Evolutionary conservation across 2,329 filamentous ascomycete genomes (phyloP).

Genomic region (Cladobotryum protrusum): DNA sequence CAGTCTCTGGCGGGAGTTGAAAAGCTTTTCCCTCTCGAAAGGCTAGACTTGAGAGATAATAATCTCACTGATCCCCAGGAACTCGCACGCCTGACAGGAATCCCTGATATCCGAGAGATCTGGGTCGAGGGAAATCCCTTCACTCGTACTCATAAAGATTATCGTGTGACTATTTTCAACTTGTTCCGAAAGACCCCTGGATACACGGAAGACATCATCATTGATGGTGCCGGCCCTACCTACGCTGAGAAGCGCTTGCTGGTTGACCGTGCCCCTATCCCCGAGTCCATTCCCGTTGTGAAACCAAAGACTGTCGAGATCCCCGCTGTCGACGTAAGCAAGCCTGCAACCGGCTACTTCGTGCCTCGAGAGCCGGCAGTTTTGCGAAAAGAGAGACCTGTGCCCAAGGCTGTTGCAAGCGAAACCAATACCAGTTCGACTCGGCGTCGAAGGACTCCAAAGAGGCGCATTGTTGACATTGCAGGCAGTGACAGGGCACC

Average conservation of each 20-base stretch:
- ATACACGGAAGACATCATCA: slow-evolving; percentile 82
- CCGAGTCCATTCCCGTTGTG: slow-evolving; percentile 69
- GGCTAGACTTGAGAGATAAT: slow-evolving; percentile 88
- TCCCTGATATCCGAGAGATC: slow-evolving; percentile 86
- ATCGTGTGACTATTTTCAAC: slow-evolving; percentile 90
- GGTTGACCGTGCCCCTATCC: slow-evolving; percentile 72
- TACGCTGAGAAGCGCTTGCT: slow-evolving; percentile 81
- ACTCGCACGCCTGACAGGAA: slow-evolving; percentile 78
- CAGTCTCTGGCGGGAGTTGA: slow-evolving; percentile 85
- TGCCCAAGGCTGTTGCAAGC: slow-evolving; percentile 47
- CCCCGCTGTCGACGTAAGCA: slow-evolving; percentile 59
- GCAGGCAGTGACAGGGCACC: slow-evolving; percentile 44
- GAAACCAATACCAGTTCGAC: slow-evolving; percentile 54
- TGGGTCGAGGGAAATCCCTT: slow-evolving; percentile 93
- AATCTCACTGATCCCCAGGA: slow-evolving; percentile 85
- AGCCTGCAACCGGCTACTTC: slow-evolving; percentile 55
- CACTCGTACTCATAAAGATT: slow-evolving; percentile 75
- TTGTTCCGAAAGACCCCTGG: slow-evolving; percentile 86
- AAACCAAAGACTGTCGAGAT: slow-evolving; percentile 60
- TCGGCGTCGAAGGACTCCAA: slow-evolving; percentile 54
- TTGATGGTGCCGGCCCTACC: slow-evolving; percentile 78
- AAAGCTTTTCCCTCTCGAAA: slow-evolving; percentile 78
- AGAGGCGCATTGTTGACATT: slow-evolving; percentile 59
- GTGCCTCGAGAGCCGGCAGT: slow-evolving; percentile 43
- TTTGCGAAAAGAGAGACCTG: slow-evolving; percentile 54